phyloP scores from a whole-genome alignment of 163 green algal genomes.

The Chloromonas sp. region DNA sequence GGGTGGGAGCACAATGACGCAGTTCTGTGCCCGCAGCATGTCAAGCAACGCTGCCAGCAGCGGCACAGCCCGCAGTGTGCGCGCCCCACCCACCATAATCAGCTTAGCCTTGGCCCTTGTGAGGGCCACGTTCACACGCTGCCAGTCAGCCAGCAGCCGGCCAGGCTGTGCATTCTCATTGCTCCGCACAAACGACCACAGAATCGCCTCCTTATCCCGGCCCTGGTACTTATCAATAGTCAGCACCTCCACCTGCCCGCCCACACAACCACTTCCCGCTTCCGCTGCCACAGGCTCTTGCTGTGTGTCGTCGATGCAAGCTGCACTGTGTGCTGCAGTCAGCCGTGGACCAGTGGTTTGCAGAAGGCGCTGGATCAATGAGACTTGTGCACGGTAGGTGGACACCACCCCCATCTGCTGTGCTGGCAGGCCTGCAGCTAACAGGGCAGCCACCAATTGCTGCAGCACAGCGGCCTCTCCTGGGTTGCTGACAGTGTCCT shows the following conservation, averaged over 20 bases:
- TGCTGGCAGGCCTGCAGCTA: conserved; percentile 40
- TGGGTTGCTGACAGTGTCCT: conserved; percentile 48
- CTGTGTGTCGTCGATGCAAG: background rate
- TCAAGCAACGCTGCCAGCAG: conserved; percentile 13
- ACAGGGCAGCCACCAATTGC: conserved; percentile 46
- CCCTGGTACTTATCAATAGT: conserved; percentile 94
- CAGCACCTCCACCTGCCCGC: conserved; percentile 58
- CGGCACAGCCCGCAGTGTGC: conserved; percentile 32
- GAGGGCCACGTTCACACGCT: conserved; percentile 89
- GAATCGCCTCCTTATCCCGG: conserved; percentile 80
- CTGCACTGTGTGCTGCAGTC: no score
- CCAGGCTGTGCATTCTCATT: conserved; percentile 52
- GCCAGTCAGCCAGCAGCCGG: conserved; percentile 74
- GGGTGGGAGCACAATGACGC: no score
- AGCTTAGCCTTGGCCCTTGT: conserved; percentile 81
- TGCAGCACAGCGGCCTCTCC: conserved; percentile 57
- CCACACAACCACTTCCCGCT: background rate
- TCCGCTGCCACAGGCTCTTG: background rate
- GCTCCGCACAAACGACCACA: conserved; percentile 79
- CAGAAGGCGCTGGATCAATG: background rate
- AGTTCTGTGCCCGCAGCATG: background rate
- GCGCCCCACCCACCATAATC: conserved; percentile 54
- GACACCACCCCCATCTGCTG: conserved; percentile 70
- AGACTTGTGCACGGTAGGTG: conserved; percentile 81
- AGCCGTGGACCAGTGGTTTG: no score